Evolutionary conservation across 805 yeast genomes (phyloP).

Genomic region (Saccharomycopsis schoenii): DNA sequence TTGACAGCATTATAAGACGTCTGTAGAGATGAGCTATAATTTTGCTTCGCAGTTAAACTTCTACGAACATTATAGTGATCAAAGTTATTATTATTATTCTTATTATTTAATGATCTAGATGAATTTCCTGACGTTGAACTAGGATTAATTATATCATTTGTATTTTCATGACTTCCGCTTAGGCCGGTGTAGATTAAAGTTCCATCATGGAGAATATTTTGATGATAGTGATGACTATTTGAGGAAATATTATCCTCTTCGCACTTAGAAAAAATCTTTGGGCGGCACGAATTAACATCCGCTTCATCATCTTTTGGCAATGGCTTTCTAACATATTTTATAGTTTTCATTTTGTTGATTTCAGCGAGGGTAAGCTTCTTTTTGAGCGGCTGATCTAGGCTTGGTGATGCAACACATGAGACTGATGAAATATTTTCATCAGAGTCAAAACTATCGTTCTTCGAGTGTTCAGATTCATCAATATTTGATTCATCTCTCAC

Average conservation of each 20-base stretch:
- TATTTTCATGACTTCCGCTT: neutral
- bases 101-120: neutral
- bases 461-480: neutral
- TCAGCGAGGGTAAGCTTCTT: neutral
- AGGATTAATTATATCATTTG: neutral
- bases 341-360: neutral
- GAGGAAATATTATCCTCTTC: neutral
- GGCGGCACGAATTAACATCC: neutral
- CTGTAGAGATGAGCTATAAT: neutral
- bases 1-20: neutral
- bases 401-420: neutral
- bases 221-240: neutral
- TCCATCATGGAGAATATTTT: neutral
- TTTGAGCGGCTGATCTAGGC: neutral
- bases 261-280: neutral
- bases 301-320: neutral
- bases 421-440: neutral
- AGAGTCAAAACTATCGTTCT: neutral
- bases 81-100: neutral
- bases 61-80: neutral
- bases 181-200: neutral
- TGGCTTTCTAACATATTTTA: neutral
- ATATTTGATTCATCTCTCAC: neutral
- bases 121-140: neutral
- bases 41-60: neutral